Evolutionary conservation across 2,329 filamentous ascomycete genomes (phyloP).

Genomic region (Trichoderma endophyticum): DNA sequence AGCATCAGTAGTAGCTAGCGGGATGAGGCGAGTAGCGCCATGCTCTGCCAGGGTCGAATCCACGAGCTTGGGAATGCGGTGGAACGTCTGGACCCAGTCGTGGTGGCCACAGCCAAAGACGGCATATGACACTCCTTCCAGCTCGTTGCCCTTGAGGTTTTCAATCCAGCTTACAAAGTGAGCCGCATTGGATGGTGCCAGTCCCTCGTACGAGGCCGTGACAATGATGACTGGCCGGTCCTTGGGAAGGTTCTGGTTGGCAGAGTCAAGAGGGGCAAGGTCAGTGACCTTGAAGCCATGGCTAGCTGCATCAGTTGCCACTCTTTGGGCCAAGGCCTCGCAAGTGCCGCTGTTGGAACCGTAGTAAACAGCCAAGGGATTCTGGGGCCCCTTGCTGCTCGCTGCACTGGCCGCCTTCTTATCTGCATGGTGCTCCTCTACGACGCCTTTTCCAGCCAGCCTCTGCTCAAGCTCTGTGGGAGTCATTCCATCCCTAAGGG

Average conservation of each 20-base stretch:
- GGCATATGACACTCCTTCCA: constrained; percentile 59
- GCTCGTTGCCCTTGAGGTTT: constrained; percentile 45
- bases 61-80: constrained; percentile 62
- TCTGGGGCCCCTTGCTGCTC: constrained; percentile 25
- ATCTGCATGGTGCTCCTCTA: constrained; percentile 15
- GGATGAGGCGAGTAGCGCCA: constrained; percentile 34
- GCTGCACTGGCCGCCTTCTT: background rate
- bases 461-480: constrained; percentile 46
- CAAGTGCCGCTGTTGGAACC: constrained; percentile 75
- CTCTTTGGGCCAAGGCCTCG: constrained; percentile 62
- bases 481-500: constrained; percentile 47
- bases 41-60: constrained; percentile 48
- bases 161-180: constrained; percentile 68
- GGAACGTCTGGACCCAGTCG: constrained; percentile 62
- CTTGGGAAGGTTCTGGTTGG: constrained; percentile 57
- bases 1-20: constrained; percentile 57
- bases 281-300: constrained; percentile 58
- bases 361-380: constrained; percentile 63
- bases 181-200: constrained; percentile 68
- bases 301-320: constrained; percentile 56
- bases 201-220: constrained; percentile 70
- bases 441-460: constrained; percentile 35
- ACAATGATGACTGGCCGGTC: constrained; percentile 63
- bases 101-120: constrained; percentile 65
- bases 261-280: constrained; percentile 58